phyloP scores from a whole-genome alignment of 2,329 filamentous ascomycete species.

The Nigrospora sphaerica region DNA sequence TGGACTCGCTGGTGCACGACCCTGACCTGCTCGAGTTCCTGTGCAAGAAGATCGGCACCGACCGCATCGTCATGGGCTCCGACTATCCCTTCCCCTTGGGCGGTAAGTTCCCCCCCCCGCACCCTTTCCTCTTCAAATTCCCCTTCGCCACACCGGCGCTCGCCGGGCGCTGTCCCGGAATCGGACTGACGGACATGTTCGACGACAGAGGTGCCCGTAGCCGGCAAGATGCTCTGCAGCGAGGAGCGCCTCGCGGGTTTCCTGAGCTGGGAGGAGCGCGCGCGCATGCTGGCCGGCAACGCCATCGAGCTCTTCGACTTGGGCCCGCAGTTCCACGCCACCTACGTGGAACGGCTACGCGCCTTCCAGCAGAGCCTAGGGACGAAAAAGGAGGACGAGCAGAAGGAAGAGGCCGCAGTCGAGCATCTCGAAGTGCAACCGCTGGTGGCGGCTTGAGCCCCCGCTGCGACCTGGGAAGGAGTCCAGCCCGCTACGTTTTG shows the following conservation, averaged over 20 bases:
- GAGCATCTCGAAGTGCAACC: constrained; percentile 1
- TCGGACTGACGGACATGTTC: background rate
- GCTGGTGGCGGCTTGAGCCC: background rate
- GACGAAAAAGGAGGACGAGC: background rate
- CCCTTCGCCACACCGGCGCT: too few species aligned
- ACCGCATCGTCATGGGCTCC: constrained; percentile 23
- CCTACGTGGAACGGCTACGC: too few species aligned
- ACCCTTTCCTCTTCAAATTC: too few species aligned
- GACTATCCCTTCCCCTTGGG: constrained; percentile 28
- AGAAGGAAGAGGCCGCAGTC: background rate
- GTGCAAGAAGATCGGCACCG: constrained; percentile 22
- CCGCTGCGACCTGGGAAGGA: too few species aligned
- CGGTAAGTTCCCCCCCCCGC: constrained; percentile 4
- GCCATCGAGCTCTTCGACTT: constrained; percentile 23
- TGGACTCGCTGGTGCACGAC: constrained; percentile 26
- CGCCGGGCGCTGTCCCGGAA: too few species aligned
- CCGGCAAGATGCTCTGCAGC: constrained; percentile 22
- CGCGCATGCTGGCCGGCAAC: constrained; percentile 22
- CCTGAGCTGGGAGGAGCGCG: constrained; percentile 22
- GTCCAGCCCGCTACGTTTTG: too few species aligned
- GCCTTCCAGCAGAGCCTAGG: constrained; percentile 6
- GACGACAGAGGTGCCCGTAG: constrained; percentile 19
- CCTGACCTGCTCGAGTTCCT: constrained; percentile 25
- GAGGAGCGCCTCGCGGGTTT: constrained; percentile 18
- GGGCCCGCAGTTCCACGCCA: constrained; percentile 13